phyloP scores from a whole-genome alignment of 108 stramenopile genomes.

The Skeletonema grethae region DNA sequence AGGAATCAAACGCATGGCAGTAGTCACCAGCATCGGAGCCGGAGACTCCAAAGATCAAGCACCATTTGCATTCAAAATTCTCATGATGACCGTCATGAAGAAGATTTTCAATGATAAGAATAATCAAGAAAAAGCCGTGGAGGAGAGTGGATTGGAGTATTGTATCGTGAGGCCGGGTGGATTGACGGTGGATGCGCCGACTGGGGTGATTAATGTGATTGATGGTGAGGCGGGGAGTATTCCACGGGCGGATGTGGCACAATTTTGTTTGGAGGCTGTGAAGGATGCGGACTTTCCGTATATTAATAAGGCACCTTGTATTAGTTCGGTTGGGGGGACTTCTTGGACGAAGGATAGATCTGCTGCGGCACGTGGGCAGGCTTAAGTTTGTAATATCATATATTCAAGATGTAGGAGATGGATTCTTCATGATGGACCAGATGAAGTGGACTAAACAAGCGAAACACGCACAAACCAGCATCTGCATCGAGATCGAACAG shows the following conservation, averaged over 20 bases:
- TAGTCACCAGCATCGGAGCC: slow-evolving; percentile 96
- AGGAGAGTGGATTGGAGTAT: slow-evolving; percentile 86
- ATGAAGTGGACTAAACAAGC: too few species aligned
- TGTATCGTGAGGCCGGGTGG: slow-evolving; percentile 97
- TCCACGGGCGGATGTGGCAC: slow-evolving; percentile 95
- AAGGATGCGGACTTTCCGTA: slow-evolving; percentile 90
- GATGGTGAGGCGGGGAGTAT: slow-evolving; percentile 95
- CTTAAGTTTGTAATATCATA: not conserved
- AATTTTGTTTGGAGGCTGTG: slow-evolving; percentile 94
- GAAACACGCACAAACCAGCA: too few species aligned
- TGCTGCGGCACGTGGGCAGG: slow-evolving; percentile 75
- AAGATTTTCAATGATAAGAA: slow-evolving; percentile 98
- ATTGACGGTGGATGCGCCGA: slow-evolving; percentile 93
- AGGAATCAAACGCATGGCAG: slow-evolving; percentile 88
- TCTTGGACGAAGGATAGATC: slow-evolving; percentile 93
- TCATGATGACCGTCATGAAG: slow-evolving; percentile 98
- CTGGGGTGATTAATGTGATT: slow-evolving; percentile 97
- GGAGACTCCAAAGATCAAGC: slow-evolving; percentile 96
- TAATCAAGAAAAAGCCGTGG: slow-evolving; percentile 91
- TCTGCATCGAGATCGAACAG: too few species aligned
- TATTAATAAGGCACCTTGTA: slow-evolving; percentile 91
- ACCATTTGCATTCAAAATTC: slow-evolving; percentile 90
- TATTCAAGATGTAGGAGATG: too few species aligned
- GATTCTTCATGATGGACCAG: not conserved
- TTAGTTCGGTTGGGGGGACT: slow-evolving; percentile 95